A percentile compares a stretch with the other conserved stretches of the same genome.
Evolutionary conservation across 2,329 filamentous ascomycete genomes (phyloP).

Genomic region (Acarospora socialis): DNA sequence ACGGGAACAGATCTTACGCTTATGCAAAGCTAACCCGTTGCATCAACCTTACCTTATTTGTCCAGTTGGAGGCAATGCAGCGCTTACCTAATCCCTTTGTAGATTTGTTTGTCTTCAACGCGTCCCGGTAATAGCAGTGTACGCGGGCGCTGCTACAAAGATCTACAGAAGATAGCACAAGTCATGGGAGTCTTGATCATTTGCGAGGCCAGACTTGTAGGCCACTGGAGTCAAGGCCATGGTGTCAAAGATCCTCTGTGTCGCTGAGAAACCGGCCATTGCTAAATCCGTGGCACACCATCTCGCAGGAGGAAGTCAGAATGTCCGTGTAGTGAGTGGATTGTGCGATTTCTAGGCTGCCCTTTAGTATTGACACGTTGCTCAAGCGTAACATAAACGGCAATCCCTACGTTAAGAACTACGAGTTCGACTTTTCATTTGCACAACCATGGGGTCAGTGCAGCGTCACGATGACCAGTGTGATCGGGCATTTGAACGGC

Average conservation of each 20-base stretch:
- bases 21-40: too few relatives aligned
- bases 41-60: too few relatives aligned
- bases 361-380: not conserved
- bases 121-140: too few relatives aligned
- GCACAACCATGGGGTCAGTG: constrained; percentile 65
- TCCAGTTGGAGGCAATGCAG: too few relatives aligned
- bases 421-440: constrained; percentile 82
- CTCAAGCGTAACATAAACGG: constrained; percentile 50
- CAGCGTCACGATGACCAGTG: constrained; percentile 83
- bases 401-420: constrained; percentile 80
- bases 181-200: too few relatives aligned
- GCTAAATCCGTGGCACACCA: constrained; percentile 87
- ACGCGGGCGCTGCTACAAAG: too few relatives aligned
- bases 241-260: constrained; percentile 50
- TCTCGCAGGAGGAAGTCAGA: constrained; percentile 66
- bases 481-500: constrained; percentile 74
- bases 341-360: not conserved
- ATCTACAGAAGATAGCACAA: too few relatives aligned
- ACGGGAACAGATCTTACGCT: too few relatives aligned
- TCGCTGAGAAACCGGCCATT: constrained; percentile 85
- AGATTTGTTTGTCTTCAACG: too few relatives aligned
- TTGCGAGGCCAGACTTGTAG: too few relatives aligned
- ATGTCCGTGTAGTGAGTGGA: constrained; percentile 25
- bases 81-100: too few relatives aligned
- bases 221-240: too few relatives aligned